Evolutionary conservation across 495 filamentous ascomycete genomes (phyloP), one percentile per base, ranked within the genome.

Genomic region (Penicillium goetzii): DNA sequence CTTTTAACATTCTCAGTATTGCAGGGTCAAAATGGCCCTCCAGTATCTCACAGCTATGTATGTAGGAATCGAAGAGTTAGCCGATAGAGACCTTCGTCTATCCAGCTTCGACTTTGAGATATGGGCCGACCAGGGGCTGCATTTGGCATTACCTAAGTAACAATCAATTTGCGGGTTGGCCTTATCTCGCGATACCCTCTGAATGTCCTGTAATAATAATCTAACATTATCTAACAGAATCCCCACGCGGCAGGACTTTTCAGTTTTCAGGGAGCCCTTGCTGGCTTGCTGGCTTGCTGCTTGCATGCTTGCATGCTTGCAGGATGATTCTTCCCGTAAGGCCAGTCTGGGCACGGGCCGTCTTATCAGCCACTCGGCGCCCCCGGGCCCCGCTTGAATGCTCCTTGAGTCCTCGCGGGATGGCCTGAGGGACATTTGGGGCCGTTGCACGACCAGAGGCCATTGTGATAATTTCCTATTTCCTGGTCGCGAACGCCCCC

Each of bases 111-210:
- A 32, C 5, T 0, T 32, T 4, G 30, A 32, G 30, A 32, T 32
- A 32, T 32, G 30, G 5, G 30, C 2, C n/a, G 6, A 21, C 41
- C n/a, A 1, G 5, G 21, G 43, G 43, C 21, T 11, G 43, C 43
- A 47, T 23, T 47, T 47, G 21, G 21, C 43, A 47, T 47, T 47
- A 47, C 19, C 9, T 47, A 47, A n/a, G n/a, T n/a, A n/a, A 47
- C 43, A 11, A 4, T 47, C 9, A 23, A 47, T 11, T 47, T 47
- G 43, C 43, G 43, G 21, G 43, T 23, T 47, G 43, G 43, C 43
- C 43, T 47, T 47, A 47, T 47, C 43, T 47, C 4, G 2, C 19
- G 21, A 12, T n/a, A n/a, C 10, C 2, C 43, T 23, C 5, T 4
- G 43, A n/a, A 47, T 47, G 9, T 32, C 28, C 28, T 30, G 28